Evolutionary conservation across 805 yeast genomes (phyloP).

Genomic region (Metschnikowia picachoensis): DNA sequence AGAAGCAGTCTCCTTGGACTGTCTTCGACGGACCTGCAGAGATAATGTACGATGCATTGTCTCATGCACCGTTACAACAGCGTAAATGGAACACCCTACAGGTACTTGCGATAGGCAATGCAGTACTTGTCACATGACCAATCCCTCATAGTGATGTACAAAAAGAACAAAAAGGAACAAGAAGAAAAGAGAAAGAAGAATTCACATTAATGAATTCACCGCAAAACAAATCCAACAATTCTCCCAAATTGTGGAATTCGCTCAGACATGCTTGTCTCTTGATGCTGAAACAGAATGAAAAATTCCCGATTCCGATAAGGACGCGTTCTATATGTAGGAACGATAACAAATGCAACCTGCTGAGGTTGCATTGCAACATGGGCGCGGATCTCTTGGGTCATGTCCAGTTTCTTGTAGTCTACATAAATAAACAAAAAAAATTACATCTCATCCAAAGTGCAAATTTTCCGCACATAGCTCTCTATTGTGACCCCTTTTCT

Average conservation of each 20-base stretch:
- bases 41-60: too few relatives aligned
- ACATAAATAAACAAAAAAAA: background rate
- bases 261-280: too few relatives aligned
- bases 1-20: too few relatives aligned
- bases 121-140: too few relatives aligned
- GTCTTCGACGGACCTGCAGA: too few relatives aligned
- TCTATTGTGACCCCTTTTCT: background rate
- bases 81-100: too few relatives aligned
- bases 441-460: background rate
- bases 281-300: background rate
- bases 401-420: background rate
- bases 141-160: too few relatives aligned
- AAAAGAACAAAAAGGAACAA: background rate
- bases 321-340: background rate
- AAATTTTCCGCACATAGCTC: background rate
- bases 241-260: too few relatives aligned
- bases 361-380: constrained; percentile 3
- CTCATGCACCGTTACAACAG: too few relatives aligned
- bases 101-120: too few relatives aligned
- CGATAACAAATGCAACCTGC: background rate
- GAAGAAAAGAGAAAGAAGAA: background rate
- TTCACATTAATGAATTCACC: background rate
- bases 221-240: too few relatives aligned
- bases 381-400: background rate
- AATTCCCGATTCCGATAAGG: background rate